Evolutionary conservation across 495 filamentous ascomycete species (phyloP), one percentile per base, ranked within the genome.

Genomic region (Penicillium diatomitis): DNA sequence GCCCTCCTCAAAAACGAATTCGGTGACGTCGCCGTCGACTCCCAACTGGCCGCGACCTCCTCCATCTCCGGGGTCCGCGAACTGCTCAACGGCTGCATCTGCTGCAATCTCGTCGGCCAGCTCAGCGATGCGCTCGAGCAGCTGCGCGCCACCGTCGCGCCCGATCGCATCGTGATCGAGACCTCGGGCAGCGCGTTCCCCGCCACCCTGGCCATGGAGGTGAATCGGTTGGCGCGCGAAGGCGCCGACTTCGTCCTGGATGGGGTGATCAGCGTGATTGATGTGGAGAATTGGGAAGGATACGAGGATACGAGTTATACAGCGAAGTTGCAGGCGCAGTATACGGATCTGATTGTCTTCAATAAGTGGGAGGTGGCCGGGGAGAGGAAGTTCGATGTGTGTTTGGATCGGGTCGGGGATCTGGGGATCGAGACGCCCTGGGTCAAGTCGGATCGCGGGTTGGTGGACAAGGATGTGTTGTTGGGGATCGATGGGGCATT

Each of bases 1-100:
- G 91, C 90, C n/a, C 81, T 98, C 20, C 76, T 98, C 20, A 98
- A 98, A 67, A 98, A 98, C 67, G 92, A 98, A 69, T 96, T 95
- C 65, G 92, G 92, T 60, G 90, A 97, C 65, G 66, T 98, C 11
- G 90, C 88, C 29, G 76, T 97, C 64, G 92, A 97, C 76, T 89
- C 85, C 7, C 88, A 94, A 64, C 79, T 97, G 11, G 90, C 92
- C 38, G 74, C 85, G 1, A 82, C 85, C 3, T 73, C 77, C 47
- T 81, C 90, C 33, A 88, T 98, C 57, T 79, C 85, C n/a, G 91
- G 88, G 46, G 90, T 94, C 11, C 82, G 83, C 56, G 92, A 98
- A 61, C 74, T 98, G 3, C 82, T 97, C 12, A 91, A 94, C 60
- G 92, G 92, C 52, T 98, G 92, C 67, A 96, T 98, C 61, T 98